Evolutionary conservation across 164 flowering plant species (phyloP), one percentile per base, ranked within the genome.

Genomic region (Dillenia turbinata): DNA sequence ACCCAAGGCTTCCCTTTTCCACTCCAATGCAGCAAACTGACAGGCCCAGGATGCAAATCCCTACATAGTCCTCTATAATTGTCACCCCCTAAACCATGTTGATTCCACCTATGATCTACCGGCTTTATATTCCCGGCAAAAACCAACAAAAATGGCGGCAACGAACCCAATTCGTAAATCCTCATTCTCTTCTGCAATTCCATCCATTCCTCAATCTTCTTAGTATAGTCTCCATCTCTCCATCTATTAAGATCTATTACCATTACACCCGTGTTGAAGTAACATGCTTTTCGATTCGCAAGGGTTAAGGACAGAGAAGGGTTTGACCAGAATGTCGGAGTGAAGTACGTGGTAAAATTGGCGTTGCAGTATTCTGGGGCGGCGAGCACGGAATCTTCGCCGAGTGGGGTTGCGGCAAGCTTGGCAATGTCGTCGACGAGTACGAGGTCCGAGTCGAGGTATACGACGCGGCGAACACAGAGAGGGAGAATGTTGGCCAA

Each of bases 1-100:
- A 52, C 89, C 98, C 98, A 92, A 0, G 97, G 97, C 75, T 92
- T 92, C 5, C 98, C 95, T 59, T 89, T 92, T 12, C 98, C 98
- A 49, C 96, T 92, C 96, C 98, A 92, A 72, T 92, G 98, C 69
- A 92, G 69, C 6, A 92, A 73, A 54, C 97, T 90, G 9, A 92
- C 97, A 44, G 92, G 88, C n/a, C 98, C 98, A 6, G 90, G 89
- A 56, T 91, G 97, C 57, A 91, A 69, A 71, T 89, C 76, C 71
- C 97, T 58, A 62, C 97, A 91, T 4, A 89, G 80, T 0, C 97
- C 97, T 8, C 83, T 63, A 55, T 77, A 83, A 54, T 91, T 91
- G 67, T 91, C 97, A 0, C 97, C 96, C 1, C 96, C 97, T 5
- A 92, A 79, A 0, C 98, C 98, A 53, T 92, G 98, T 60, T 92